Base-by-base conservation (phyloP, 2,329 filamentous ascomycete genomes). In the Decorospora gaudefroyi region DNA sequence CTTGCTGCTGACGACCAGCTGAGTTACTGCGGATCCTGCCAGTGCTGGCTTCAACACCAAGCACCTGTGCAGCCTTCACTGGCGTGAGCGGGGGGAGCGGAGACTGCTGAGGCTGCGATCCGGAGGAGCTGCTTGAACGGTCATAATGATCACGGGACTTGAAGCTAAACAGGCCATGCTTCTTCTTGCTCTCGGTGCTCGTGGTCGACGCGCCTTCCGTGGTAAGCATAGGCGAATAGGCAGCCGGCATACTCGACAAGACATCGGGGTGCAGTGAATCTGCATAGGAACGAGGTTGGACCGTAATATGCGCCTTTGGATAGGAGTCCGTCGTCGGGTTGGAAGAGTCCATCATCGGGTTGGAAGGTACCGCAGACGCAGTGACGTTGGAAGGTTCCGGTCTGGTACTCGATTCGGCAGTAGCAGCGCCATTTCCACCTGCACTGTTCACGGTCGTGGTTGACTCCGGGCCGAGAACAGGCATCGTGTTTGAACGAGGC, bases 81-180 rank as follows among this genome's bases (percentile, higher is more conserved):
- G 61, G 58, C 8, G 59, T 63, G 8, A 36, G 22, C 5, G 50
- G 46, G 11, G 57, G 57, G 9, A 64, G 27, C 8, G 57, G 53
- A 2, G 56, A 54, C 38, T 8, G 39, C 10, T 37, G 26, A 9
- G 27, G 37, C 16, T 41, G 25, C 16, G 39, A 32, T 13, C 12
- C 34, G 16, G 29, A 26, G 6, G 54, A 50, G 34, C 26, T 46
- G 6, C 29, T 34, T 16, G 46, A 42, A 9, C 43, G 43, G 12
- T 51, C 43, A 17, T n/a, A n/a, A n/a, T 18, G 29, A n/a, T 49
- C 39, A 29, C 53, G 57, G 9, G 48, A 18, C 42, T 49, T 55
- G 36, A 48, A 46, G 8, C 45, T 30, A 19, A 56, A 59, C 12
- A 53, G 25, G 9, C 45, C 41, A 31, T 55, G 51, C 29, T 58